phyloP scores from a whole-genome alignment of 768 basidiomycete genomes.

The Amanita rimosa region DNA sequence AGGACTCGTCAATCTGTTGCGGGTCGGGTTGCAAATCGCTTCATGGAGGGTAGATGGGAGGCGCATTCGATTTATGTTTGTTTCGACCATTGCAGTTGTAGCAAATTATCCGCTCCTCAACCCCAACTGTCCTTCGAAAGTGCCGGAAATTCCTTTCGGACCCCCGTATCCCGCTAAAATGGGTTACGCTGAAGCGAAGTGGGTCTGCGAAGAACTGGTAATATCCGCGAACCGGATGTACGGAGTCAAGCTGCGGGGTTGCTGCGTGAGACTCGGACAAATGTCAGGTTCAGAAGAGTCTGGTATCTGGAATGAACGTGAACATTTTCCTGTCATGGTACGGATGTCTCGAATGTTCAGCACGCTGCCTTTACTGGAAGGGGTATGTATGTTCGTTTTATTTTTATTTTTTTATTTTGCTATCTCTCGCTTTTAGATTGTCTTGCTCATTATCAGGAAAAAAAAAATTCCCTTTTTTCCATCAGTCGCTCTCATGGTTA shows the following conservation, averaged over 20 bases:
- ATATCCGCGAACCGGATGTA: conserved; percentile 17
- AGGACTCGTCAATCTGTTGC: conserved; percentile 21
- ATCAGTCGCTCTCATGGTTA: conserved; percentile 24
- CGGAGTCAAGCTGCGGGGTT: conserved; percentile 14
- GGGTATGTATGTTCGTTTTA: too few relatives aligned
- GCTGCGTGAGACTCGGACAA: conserved; percentile 23
- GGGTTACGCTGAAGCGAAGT: conserved; percentile 26
- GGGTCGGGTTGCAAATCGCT: conserved; percentile 14
- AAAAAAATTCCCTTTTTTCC: too few relatives aligned
- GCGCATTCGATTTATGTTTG: conserved; percentile 23
- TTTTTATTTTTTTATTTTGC: too few relatives aligned
- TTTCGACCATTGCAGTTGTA: conserved; percentile 24
- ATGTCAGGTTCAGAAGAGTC: conserved; percentile 25
- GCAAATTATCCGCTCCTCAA: conserved; percentile 19
- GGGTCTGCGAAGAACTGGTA: conserved; percentile 24
- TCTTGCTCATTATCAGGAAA: neutral
- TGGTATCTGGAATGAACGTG: conserved; percentile 25
- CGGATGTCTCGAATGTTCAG: conserved; percentile 17
- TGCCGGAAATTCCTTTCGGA: conserved; percentile 21
- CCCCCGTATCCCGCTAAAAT: conserved; percentile 16
- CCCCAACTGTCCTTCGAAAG: conserved; percentile 15
- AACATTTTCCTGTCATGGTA: conserved; percentile 25
- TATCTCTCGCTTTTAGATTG: too few relatives aligned
- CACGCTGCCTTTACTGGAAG: conserved; percentile 18
- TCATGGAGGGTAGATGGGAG: conserved; percentile 10